Base-by-base conservation (phyloP, 2,329 filamentous ascomycete species). In the Penicillium sumatraense region DNA sequence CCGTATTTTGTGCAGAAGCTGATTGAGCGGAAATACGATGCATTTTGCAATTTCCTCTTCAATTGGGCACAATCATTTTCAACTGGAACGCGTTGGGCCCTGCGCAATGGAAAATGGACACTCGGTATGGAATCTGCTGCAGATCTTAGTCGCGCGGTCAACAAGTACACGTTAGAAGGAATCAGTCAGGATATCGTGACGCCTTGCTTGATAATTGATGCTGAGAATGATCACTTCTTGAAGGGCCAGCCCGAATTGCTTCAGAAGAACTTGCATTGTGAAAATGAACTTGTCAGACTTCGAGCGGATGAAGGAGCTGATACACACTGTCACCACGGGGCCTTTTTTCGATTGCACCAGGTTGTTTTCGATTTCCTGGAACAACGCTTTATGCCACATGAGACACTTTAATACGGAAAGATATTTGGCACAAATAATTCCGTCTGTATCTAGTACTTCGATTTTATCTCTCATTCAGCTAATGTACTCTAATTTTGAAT, bases 31-130 rank as follows among this genome's bases (percentile, higher is more conserved):
- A 29, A 49, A 50, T 58, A 35, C 26, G 49, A 51, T 20, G 44
- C 40, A 21, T 16, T 20, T 38, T 44, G 16, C 18, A 27, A 51
- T 35, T 40, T 16, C 5, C 49, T 58, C 18, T 55, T 55, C 18
- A 6, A 27, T 14, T 49, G 42, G 5, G 56, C 24, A 5, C 42
- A 53, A 35, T 54, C 42, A 31, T 20, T 55, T 16, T 49, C 53
- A 10, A 58, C 56, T 10, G 56, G 56, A n/a, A 49, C 50, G 9
- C 52, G 52, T 14, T 58, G 56, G 52, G 56, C 13, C n/a, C 26
- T 58, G 31, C 49, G 36, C 10, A 55, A 58, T 33, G 52, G 56
- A 5, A 52, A 55, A 53, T 58, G 52, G 56, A 55, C 56, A 16
- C 53, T 58, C 20, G 48, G 44, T 8, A 48, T 54, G 23, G 7